Base-by-base conservation (phyloP, 2,329 filamentous ascomycete species). In the Pyrenophora seminiperda region DNA sequence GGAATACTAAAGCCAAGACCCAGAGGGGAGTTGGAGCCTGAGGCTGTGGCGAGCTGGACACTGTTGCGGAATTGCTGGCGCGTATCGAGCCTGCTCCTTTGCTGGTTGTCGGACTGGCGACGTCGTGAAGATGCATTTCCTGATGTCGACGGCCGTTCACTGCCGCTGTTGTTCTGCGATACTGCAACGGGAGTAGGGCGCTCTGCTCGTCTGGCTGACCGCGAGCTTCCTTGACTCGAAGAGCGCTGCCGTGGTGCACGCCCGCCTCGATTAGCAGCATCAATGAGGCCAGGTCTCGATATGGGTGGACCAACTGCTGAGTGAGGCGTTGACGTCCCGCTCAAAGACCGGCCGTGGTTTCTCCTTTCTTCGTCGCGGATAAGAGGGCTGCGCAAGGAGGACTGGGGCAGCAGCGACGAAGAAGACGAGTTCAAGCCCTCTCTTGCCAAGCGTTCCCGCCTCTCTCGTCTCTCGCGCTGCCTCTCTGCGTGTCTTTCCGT, bases 401-500 rank as follows among this genome's bases (percentile, higher is more conserved):
- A 58, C 27, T 61, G 63, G 15, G 63, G 47, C 24, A 50, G 42
- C 22, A 67, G 48, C 19, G 65, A 67, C 2, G 62, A 52, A 7
- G 61, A 54, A 4, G 62, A 61, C 1, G 60, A 50, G 41, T 57
- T 50, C 30, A 61, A 48, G 47, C 52, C 75, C 63, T 62, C 82
- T 79, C 31, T 76, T 46, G 63, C 68, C 18, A 70, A 42, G 11
- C 68, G 63, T 11, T 72, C 68, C 33, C 68, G 53, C 34, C 70
- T 55, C 47, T 72, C 70, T 29, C 63, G 56, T 41, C 67, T 47
- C 48, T 73, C 75, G 10, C 82, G 78, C n/a, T 78, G 69, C 51
- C 83, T 76, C 54, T 86, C 84, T 34, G 81, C 82, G 66, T 77
- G 68, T 53, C 83, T 77, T 53, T 86, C 84, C 41, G 81, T 82